Evolutionary conservation across 2,329 filamentous ascomycete species (phyloP).

Genomic region (Chrysoporthe puriensis): DNA sequence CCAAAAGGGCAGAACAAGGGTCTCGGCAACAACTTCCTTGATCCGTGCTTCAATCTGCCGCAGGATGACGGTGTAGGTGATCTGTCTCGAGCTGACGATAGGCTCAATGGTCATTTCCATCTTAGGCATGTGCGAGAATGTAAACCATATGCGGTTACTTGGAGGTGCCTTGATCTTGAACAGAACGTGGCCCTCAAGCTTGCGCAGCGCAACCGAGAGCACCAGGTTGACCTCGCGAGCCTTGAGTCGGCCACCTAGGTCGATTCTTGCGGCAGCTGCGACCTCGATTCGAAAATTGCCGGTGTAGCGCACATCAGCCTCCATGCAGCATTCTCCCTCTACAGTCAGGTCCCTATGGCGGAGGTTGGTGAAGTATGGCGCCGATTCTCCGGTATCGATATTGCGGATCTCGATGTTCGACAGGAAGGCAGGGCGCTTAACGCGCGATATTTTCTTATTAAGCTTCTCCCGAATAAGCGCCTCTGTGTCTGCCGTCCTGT

Average conservation of each 20-base stretch:
- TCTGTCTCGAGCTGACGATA: slow-evolving; percentile 91
- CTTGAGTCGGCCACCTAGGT: slow-evolving; percentile 87
- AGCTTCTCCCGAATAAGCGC: slow-evolving; percentile 81
- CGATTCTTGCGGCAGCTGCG: slow-evolving; percentile 89
- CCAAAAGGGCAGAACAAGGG: slow-evolving; percentile 91
- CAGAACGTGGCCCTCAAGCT: slow-evolving; percentile 81
- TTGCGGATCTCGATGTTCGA: slow-evolving; percentile 80
- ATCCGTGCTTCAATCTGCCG: slow-evolving; percentile 94
- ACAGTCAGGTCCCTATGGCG: slow-evolving; percentile 87
- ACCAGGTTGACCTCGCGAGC: slow-evolving; percentile 86
- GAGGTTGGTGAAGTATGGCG: slow-evolving; percentile 87
- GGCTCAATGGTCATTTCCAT: slow-evolving; percentile 95
- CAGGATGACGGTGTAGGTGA: slow-evolving; percentile 90
- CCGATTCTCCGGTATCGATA: slow-evolving; percentile 84
- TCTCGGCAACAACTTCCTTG: slow-evolving; percentile 91
- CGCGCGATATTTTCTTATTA: slow-evolving; percentile 92
- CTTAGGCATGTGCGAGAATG: slow-evolving; percentile 91
- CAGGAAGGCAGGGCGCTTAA: slow-evolving; percentile 89
- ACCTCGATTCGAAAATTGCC: slow-evolving; percentile 90
- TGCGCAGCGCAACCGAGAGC: slow-evolving; percentile 82
- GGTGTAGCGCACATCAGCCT: slow-evolving; percentile 85
- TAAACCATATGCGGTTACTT: slow-evolving; percentile 94
- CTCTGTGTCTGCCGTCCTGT: slow-evolving; percentile 82
- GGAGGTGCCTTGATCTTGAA: slow-evolving; percentile 92
- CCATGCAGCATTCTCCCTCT: slow-evolving; percentile 85